Evolutionary conservation across 352 stramenopile species (phyloP).

Genomic region (Discostella stelligera): DNA sequence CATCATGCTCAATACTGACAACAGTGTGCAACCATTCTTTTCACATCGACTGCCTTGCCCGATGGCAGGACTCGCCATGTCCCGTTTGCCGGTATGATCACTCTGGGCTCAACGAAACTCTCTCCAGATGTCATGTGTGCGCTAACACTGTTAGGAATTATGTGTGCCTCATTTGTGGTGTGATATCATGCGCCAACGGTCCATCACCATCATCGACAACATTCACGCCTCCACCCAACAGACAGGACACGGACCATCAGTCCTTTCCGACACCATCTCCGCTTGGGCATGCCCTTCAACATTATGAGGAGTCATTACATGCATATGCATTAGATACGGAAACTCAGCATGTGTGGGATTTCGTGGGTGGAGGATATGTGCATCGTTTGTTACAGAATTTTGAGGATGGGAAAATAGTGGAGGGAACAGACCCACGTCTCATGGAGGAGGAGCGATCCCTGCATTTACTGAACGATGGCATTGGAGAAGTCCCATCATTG

Average conservation of each 20-base stretch:
- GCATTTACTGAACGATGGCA: slow-evolving; percentile 71
- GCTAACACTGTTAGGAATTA: slow-evolving; percentile 62
- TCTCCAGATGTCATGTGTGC: slow-evolving; percentile 88
- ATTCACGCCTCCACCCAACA: slow-evolving; percentile 49
- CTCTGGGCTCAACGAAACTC: slow-evolving; percentile 85
- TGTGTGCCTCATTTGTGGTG: slow-evolving; percentile 80
- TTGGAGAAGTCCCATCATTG: slow-evolving; percentile 9
- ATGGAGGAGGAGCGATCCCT: slow-evolving; percentile 20
- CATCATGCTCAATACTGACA: slow-evolving; percentile 85
- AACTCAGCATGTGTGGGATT: slow-evolving; percentile 97
- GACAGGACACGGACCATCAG: slow-evolving; percentile 73
- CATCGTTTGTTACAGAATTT: slow-evolving; percentile 83
- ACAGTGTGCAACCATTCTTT: slow-evolving; percentile 98
- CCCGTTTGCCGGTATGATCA: slow-evolving; percentile 96
- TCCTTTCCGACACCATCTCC: slow-evolving; percentile 82
- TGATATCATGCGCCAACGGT: slow-evolving; percentile 60
- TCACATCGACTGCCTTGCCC: slow-evolving; percentile 93
- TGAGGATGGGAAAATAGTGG: slow-evolving; percentile 91
- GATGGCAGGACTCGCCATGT: slow-evolving; percentile 93
- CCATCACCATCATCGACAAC: neutral
- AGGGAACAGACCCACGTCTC: slow-evolving; percentile 88
- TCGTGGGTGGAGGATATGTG: slow-evolving; percentile 91
- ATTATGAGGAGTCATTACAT: slow-evolving; percentile 95
- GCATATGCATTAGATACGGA: slow-evolving; percentile 96
- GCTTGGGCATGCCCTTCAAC: slow-evolving; percentile 89